A percentile compares a stretch with the other conserved stretches of the same genome.
Conservation (phyloP, 208 protist species). For the Trypanosoma melophagium region DNA sequence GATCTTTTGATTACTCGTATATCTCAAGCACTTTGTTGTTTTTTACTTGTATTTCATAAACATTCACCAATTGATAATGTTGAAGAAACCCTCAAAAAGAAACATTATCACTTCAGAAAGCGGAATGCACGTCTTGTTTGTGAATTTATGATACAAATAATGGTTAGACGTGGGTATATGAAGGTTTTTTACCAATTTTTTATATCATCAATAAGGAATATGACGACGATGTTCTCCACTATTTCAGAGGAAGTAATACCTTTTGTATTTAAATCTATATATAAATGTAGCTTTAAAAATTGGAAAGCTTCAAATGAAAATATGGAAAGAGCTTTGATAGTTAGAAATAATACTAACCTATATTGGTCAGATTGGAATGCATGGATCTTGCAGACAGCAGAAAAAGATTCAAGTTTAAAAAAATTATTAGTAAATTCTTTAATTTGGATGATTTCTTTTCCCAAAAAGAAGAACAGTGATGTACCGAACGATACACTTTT, state of each 20-base stretch:
- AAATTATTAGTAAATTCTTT: constrained; percentile 8
- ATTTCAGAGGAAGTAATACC: constrained; percentile 16
- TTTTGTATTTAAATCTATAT: constrained; percentile 20
- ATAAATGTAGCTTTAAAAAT: constrained; percentile 15
- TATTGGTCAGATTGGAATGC: constrained; percentile 24
- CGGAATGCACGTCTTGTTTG: constrained; percentile 5
- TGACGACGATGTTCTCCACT: not conserved
- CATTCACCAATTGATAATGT: not conserved
- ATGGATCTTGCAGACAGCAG: constrained; percentile 12
- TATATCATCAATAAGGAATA: constrained; percentile 7
- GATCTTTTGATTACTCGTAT: constrained; percentile 23
- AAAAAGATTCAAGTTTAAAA: constrained; percentile 16
- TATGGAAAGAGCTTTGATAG: not conserved
- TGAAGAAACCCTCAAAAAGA: not conserved
- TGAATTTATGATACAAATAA: constrained; percentile 3
- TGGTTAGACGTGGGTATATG: constrained; percentile 16
- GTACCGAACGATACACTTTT: not conserved
- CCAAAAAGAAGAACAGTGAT: not conserved
- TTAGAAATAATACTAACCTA: not conserved
- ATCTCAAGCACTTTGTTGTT: constrained; percentile 24
- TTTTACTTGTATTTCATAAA: constrained; percentile 19
- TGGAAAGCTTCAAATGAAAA: not conserved
- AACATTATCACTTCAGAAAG: constrained; percentile 8
- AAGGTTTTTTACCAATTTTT: constrained; percentile 21
- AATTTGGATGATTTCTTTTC: constrained; percentile 6